Base-by-base conservation (phyloP, 192 early-diverging fungal species). In the Radiomyces spectabilis region DNA sequence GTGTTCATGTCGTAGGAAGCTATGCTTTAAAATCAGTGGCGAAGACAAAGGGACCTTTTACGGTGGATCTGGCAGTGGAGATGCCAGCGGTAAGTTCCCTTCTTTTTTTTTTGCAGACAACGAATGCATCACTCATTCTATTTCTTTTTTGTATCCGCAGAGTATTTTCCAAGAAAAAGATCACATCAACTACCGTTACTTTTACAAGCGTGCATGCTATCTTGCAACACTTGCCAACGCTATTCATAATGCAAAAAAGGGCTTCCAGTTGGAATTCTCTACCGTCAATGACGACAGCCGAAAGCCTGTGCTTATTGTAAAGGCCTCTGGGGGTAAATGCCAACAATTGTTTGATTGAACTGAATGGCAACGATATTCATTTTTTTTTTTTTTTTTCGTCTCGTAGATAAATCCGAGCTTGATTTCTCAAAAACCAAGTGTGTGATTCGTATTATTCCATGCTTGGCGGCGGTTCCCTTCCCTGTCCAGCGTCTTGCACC, bases 191-290 rank as follows among this genome's bases (percentile, higher is more conserved):
- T 81, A 86, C 64, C 74, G 96, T 40, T 98, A 98, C 70, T 89
- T 93, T 62, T 82, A 96, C 79, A 98, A 98, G 60, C 82, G 94
- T 29, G 89, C 94, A 5, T 95, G 87, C 55, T 98, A 94, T 66
- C 71, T 97, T 33, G 75, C 93, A 1, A 73, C 89, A 21, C 63
- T 95, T 8, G 85, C 92, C 1, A 50, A 61, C 31, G 65, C 71
- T n/a, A 61, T 83, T 21, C 55, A 75, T 43, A 48, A 65, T 1
- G 79, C 71, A 24, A 72, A 74, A 19, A 61, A 75, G n/a, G 63
- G 56, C 8, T 73, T 84, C 33, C 41, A 61, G 16, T 61, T 82
- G 21, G 76, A 73, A 39, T 77, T 80, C 26, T 71, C 65, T 22
- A 43, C 64, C 1, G 45, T 84, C 32, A 74, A 81, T 63, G 74